Conservation (phyloP, 2,329 filamentous ascomycete genomes). For the Apiospora rasikravindrae region DNA sequence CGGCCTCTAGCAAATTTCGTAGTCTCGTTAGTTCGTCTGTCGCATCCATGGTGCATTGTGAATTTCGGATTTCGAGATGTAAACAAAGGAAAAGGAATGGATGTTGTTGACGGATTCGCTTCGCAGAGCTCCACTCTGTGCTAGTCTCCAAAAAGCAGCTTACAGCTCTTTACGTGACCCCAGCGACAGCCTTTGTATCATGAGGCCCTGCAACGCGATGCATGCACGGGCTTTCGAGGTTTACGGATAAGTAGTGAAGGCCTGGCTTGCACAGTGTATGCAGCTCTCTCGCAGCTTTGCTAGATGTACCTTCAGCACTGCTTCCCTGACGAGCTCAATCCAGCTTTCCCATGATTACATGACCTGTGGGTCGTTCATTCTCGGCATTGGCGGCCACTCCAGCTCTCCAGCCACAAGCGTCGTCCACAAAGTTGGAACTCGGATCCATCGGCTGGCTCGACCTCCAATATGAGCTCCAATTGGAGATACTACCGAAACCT, state of each 20-base stretch:
- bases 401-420: neutral
- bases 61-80: neutral
- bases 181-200: neutral
- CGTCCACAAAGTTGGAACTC: neutral
- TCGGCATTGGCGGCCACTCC: neutral
- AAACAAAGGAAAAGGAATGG: slow-evolving; percentile 4
- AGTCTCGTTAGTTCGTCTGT: neutral
- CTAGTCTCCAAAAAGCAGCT: neutral
- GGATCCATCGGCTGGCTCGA: neutral
- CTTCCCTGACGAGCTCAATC: neutral
- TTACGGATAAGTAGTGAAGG: neutral
- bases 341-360: slow-evolving; percentile 4
- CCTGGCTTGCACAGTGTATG: neutral
- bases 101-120: neutral
- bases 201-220: neutral
- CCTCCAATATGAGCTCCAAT: neutral
- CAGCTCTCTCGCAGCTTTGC: neutral
- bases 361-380: neutral
- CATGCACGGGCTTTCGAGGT: slow-evolving; percentile 4
- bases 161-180: neutral
- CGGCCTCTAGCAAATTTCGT: neutral
- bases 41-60: neutral
- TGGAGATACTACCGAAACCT: neutral
- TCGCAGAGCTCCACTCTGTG: neutral
- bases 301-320: neutral